Conservation (phyloP, 1,284 basidiomycete species). For the Retiboletus flavoniger region DNA sequence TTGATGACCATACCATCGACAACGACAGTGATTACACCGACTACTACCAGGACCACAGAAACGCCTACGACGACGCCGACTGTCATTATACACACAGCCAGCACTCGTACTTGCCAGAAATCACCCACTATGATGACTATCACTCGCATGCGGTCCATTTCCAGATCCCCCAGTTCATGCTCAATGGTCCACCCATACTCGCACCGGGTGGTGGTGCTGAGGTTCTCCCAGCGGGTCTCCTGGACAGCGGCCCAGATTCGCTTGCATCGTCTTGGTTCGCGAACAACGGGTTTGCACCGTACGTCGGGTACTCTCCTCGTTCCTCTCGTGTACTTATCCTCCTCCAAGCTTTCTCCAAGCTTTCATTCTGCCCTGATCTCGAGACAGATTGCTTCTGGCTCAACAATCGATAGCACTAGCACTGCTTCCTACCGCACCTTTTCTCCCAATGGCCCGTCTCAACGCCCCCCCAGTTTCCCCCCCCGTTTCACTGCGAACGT, state of each 20-base stretch:
- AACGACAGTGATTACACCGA: constrained; percentile 4
- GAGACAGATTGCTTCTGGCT: constrained; percentile 7
- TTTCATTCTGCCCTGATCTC: constrained; percentile 24
- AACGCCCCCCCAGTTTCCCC: neutral
- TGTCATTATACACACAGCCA: constrained; percentile 7
- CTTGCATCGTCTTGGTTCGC: constrained; percentile 48
- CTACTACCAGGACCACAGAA: constrained; percentile 20
- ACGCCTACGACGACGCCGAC: constrained; percentile 11
- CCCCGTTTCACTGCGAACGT: neutral
- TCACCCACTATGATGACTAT: constrained; percentile 19
- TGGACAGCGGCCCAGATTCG: constrained; percentile 33
- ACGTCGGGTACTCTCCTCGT: constrained; percentile 8
- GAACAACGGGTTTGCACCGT: constrained; percentile 44
- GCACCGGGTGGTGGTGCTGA: constrained; percentile 73
- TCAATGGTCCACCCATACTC: constrained; percentile 53
- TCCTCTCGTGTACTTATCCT: constrained; percentile 18
- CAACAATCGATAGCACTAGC: neutral
- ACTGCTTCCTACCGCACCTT: neutral
- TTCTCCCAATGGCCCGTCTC: neutral
- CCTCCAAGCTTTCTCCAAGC: constrained; percentile 28
- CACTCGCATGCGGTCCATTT: constrained; percentile 46
- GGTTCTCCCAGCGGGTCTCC: constrained; percentile 51
- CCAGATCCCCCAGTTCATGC: constrained; percentile 64
- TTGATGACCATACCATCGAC: constrained; percentile 15
- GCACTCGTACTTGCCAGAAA: constrained; percentile 3